Evolutionary conservation across 2,329 filamentous ascomycete species (phyloP).

Genomic region (Phialophora macrospora): DNA sequence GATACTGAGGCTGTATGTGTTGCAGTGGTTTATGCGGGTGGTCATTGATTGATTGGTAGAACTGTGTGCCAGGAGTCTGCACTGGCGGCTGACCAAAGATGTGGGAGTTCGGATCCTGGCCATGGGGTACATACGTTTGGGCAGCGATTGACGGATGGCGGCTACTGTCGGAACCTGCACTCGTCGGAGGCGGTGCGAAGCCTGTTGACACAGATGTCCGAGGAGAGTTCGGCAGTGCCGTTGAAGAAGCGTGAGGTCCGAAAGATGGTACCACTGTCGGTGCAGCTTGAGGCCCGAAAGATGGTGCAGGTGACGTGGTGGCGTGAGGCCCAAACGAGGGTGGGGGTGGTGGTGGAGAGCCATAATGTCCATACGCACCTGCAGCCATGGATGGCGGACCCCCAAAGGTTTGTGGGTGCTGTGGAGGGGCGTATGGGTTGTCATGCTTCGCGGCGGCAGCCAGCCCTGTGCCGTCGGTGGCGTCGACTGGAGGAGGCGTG

Average conservation of each 20-base stretch:
- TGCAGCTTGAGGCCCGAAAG: slow-evolving; percentile 30
- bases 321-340: slow-evolving; percentile 26
- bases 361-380: slow-evolving; percentile 27
- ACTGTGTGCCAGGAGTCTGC: slow-evolving; percentile 41
- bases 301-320: slow-evolving; percentile 22
- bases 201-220: slow-evolving; percentile 29
- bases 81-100: slow-evolving; percentile 31
- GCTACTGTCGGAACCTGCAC: slow-evolving; percentile 18
- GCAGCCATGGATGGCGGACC: slow-evolving; percentile 22
- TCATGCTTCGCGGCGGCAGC: slow-evolving; percentile 50
- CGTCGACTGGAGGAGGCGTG: slow-evolving; percentile 67
- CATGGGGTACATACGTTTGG: slow-evolving; percentile 29
- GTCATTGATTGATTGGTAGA: slow-evolving; percentile 38
- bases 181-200: slow-evolving; percentile 21
- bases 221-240: slow-evolving; percentile 30
- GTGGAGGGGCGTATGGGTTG: slow-evolving; percentile 41
- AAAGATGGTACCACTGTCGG: slow-evolving; percentile 30
- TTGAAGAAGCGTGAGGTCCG: slow-evolving; percentile 30
- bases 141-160: slow-evolving; percentile 32
- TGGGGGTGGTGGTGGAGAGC: slow-evolving; percentile 25
- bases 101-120: slow-evolving; percentile 32
- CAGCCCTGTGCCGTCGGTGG: slow-evolving; percentile 53
- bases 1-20: slow-evolving; percentile 44
- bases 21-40: slow-evolving; percentile 41
- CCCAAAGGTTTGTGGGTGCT: slow-evolving; percentile 40